These are phyloP conservation scores for Aspergillus sp. DNA, from an alignment of 2,329 filamentous ascomycete genomes.

Conservation along the genomic window DNA sequence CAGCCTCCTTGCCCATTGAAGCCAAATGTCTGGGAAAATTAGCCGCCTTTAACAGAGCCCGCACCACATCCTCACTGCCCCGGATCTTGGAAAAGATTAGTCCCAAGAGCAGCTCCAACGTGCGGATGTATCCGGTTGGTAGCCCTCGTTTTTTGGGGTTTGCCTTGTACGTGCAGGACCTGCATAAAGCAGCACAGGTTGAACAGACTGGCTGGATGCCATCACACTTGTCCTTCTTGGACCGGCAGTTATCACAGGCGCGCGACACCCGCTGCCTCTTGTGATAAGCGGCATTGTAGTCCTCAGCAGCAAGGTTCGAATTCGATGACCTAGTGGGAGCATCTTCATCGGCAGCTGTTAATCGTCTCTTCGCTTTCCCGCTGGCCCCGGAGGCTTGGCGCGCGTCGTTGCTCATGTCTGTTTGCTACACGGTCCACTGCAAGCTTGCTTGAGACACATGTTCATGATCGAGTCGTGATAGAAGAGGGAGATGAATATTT, in stretches of 20 bases:
- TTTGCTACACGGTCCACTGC: slow-evolving; percentile 17
- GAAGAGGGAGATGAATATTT: slow-evolving; percentile 21
- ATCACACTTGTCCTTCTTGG: slow-evolving; percentile 64
- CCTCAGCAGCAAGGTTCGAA: slow-evolving; percentile 4
- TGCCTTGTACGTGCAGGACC: slow-evolving; percentile 62
- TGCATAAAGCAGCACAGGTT: slow-evolving; percentile 55
- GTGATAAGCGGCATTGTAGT: slow-evolving; percentile 25
- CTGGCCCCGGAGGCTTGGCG: slow-evolving; percentile 23
- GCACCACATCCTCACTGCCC: slow-evolving; percentile 51
- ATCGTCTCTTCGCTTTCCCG: slow-evolving; percentile 25
- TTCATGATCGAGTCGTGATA: slow-evolving; percentile 17
- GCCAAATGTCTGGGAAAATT: slow-evolving; percentile 31
- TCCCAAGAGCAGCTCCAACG: slow-evolving; percentile 60
- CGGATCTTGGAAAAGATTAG: slow-evolving; percentile 57
- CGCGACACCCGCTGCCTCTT: slow-evolving; percentile 60
- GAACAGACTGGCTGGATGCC: slow-evolving; percentile 59
- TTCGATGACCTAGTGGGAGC: slow-evolving; percentile 11
- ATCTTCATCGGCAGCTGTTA: slow-evolving; percentile 24
- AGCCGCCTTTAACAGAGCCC: slow-evolving; percentile 44
- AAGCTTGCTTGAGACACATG: slow-evolving; percentile 17
- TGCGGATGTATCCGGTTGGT: slow-evolving; percentile 70
- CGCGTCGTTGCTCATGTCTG: slow-evolving; percentile 26
- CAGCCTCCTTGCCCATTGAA: slow-evolving; percentile 32
- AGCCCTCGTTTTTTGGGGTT: slow-evolving; percentile 69
- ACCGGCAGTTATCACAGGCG: slow-evolving; percentile 61